Evolutionary conservation across 305 asterid species (phyloP), one percentile per base, ranked within the genome.

Genomic region (Withania somnifera): DNA sequence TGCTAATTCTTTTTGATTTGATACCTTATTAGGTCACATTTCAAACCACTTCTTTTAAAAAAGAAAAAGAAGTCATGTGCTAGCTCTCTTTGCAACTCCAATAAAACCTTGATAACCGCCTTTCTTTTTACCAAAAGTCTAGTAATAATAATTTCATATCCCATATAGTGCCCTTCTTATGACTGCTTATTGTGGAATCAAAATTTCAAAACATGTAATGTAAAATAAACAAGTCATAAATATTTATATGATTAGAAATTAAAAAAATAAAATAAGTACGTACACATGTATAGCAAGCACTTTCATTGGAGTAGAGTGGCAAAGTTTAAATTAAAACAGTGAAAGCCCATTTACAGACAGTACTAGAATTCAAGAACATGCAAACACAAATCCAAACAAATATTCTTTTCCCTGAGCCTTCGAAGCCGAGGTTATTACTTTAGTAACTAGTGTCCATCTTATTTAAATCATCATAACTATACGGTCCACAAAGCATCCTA

Each of bases 1-100:
- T 47, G 79, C 79, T 73, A 73, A 73, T 8, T 73, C 79, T 73
- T 9, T 38, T 73, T 47, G 42, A 73, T 73, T 73, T 47, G 79
- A 73, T 73, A 17, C 60, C 79, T 73, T 26, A 14, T 40, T 19
- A 40, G 19, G 2, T 11, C 34, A 68, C 19, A 20, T 40, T 40
- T 68, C 77, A 68, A 68, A 40, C 19, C 77, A 68, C 19, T 22
- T 68, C 2, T 38, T 0, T 9, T n/a, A 34, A 10, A 11, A 0
- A 22, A 42, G 0, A 4, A 17, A 17, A 9, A 38, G 10, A 68
- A 6, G 14, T 71, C 40, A 71, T 71, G 40, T 71, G 7, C 14
- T 38, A 30, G 75, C 75, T 32, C 14, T 15, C 28, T 64, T 17
- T 17, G 26, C 22, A 32, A 17, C 28, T 24, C 19, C 60, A 47